Evolutionary conservation across 148 eudicot genomes (phyloP), one percentile per base, ranked within the genome.

Genomic region (Rhododendron ferrugineum): DNA sequence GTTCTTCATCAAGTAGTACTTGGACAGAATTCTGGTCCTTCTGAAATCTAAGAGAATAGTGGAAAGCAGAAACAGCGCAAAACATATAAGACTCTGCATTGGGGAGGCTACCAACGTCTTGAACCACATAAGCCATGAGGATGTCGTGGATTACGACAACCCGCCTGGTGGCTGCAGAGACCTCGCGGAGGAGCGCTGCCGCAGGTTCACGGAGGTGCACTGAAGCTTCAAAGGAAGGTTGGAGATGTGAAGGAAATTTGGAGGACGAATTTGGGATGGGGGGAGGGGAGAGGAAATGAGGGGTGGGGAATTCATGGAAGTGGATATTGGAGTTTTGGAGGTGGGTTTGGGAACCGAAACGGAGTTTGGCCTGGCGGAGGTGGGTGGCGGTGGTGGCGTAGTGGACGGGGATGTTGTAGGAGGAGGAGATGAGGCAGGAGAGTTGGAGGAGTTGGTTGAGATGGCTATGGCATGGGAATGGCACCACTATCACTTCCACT

Each of bases 401-500:
- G 83, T 90, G 87, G 66, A 88, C 90, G 0, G 87, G 85, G 6
- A 89, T 44, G 6, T 81, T 32, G 84, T 82, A 82, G 56, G 91
- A 2, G 15, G 88, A 1, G n/a, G n/a, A n/a, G n/a, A 88, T 30
- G 28, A 73, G 86, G 49, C 85, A 87, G 78, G 91, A 82, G 74
- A 90, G 86, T 2, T 82, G 90, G 88, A 88, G 90, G 68, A 88
- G 88, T 28, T 83, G 91, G 84, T 86, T 82, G 22, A 88, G 90
- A 52, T 90, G 91, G 84, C 91, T 88, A 49, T 90, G 90, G 90
- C 20, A 74, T 28, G 91, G 89, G 37, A 89, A 79, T 0, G 91
- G 89, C 66, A 89, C 83, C 82, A 86, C 79, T 11, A 89, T 77
- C 1, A 88, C 87, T 0, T 11, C 83, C 60, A 89, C 89, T 84